Evolutionary conservation across 1,139 yeast species (phyloP), one percentile per base, ranked within the genome.

Genomic region (Meyerozyma guilliermondii): DNA sequence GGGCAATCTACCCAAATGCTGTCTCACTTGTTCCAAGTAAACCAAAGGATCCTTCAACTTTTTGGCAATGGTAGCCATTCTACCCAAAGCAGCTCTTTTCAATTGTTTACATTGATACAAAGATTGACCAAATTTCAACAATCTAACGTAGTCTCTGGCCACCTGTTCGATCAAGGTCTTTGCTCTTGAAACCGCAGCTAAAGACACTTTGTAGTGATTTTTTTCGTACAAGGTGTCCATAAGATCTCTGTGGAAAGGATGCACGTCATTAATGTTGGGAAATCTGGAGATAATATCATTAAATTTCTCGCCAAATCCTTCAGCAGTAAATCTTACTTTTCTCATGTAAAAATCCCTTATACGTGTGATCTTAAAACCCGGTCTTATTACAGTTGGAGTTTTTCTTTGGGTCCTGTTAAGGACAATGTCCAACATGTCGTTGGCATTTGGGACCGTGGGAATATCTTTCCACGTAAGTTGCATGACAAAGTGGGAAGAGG

Each of bases 401-500:
- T 92, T 92, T 71, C 99, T 81, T 72, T 92, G 99, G 1, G 99
- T 92, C 62, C 97, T 80, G 76, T 92, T 92, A 54, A 92, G 84
- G 51, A 94, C 96, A 51, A 92, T 89, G 68, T 92, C 99, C 81
- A 92, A 77, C 78, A 91, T 78, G 59, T 92, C 98, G 66, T 86
- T 87, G 59, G 95, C 74, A 53, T 83, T 83, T 41, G 98, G 95
- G 50, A 92, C 96, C 41, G 95, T 83, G 34, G 98, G 95, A 60
- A 92, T 92, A 67, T 91, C 97, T 70, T 92, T 92, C 98, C 98
- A 92, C 44, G 97, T 84, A 55, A 92, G 81, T 74, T 92, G 98
- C 98, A 92, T 92, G 17, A 20, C 14, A 17, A 33, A 29, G 7
- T 13, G 10, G 16, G 33, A n/a, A 13, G 16, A 29, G 33, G 33